These are phyloP conservation scores for Paramecium octaurelia DNA, from an alignment of 73 alveolate genomes.

Conservation along the genomic window DNA sequence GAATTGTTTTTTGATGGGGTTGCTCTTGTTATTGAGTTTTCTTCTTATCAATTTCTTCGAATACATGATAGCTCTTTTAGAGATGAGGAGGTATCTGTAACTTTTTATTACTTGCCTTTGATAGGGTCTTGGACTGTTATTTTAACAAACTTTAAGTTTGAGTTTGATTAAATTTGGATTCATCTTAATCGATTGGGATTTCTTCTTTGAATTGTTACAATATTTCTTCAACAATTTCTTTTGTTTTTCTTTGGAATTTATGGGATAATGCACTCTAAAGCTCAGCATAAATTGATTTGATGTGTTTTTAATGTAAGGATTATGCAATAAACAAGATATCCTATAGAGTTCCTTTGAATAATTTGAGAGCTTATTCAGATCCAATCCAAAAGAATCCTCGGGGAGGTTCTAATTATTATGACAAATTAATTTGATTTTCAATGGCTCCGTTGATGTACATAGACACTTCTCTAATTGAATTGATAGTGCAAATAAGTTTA, in stretches of 20 bases:
- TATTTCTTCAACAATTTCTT: neutral
- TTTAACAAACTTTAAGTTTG: neutral
- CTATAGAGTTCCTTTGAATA: conserved; percentile 21
- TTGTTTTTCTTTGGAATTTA: neutral
- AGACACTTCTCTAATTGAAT: conserved; percentile 2
- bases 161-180: neutral
- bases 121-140: neutral
- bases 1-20: neutral
- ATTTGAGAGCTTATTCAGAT: conserved; percentile 40
- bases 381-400: conserved; percentile 50
- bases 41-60: conserved; percentile 34
- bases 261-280: neutral
- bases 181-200: conserved; percentile 28
- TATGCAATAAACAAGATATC: neutral
- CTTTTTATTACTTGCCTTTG: neutral
- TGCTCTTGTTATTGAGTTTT: neutral
- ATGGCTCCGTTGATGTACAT: conserved; percentile 23
- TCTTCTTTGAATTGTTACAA: conserved; percentile 16
- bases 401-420: conserved; percentile 31
- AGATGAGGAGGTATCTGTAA: neutral
- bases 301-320: conserved; percentile 7
- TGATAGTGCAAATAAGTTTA: neutral
- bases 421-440: conserved; percentile 15
- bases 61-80: neutral
- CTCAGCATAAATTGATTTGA: conserved; percentile 39